Percentiles rank a stretch among this genome's conserved stretches.
Conservation (phyloP, 352 stramenopile species). For the Phytophthora capsici region DNA sequence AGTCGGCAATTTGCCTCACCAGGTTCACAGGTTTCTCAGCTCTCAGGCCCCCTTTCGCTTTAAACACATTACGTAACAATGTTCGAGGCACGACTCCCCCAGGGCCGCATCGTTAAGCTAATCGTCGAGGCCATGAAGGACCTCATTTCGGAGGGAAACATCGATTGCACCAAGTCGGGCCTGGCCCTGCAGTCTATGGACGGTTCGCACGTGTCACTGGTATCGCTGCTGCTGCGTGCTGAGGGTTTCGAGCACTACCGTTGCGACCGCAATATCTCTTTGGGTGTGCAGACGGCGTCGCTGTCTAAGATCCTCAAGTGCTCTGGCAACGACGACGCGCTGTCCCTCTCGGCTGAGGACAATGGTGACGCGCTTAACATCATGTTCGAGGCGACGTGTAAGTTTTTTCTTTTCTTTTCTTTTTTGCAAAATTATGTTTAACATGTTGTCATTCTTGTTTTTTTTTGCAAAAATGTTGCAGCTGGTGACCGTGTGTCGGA, state of each 20-base stretch:
- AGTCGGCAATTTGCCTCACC: slow-evolving; percentile 52
- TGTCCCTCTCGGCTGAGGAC: slow-evolving; percentile 99
- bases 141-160: slow-evolving; percentile 98
- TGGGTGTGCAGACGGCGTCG: slow-evolving; percentile 98
- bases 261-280: slow-evolving; percentile 97
- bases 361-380: slow-evolving; percentile 96
- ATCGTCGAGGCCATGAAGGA: slow-evolving; percentile 99
- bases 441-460: slow-evolving; percentile 2
- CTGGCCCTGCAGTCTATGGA: slow-evolving; percentile 99
- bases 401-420: slow-evolving; percentile 22
- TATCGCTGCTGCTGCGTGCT: slow-evolving; percentile 93
- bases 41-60: background rate
- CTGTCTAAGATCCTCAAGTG: slow-evolving; percentile 99
- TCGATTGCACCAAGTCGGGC: slow-evolving; percentile 95
- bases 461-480: slow-evolving; percentile 24
- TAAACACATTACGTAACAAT: slow-evolving; percentile 76
- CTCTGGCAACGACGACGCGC: slow-evolving; percentile 97
- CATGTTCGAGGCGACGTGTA: slow-evolving; percentile 97
- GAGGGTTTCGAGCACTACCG: slow-evolving; percentile 98
- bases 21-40: slow-evolving; percentile 11
- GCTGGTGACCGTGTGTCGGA: slow-evolving; percentile 94
- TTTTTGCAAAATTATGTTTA: slow-evolving; percentile 5
- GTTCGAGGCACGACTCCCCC: slow-evolving; percentile 98
- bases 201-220: slow-evolving; percentile 98
- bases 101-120: slow-evolving; percentile 98